These are phyloP conservation scores for Coemansia sp. DNA, from an alignment of 192 early-diverging fungal genomes.

Conservation along the genomic window DNA sequence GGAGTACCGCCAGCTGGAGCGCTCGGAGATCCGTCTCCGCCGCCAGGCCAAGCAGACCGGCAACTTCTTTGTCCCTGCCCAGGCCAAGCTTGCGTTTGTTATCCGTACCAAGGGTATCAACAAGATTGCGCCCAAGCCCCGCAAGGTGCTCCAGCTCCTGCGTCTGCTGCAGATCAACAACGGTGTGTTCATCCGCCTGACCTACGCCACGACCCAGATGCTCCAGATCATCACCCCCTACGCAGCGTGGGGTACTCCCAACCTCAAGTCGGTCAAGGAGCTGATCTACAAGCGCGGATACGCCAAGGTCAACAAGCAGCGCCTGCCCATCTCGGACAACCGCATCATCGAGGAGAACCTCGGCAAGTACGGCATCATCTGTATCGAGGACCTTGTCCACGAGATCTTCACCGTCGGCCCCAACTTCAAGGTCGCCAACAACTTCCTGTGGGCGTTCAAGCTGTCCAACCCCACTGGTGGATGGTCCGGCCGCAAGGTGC, in stretches of 20 bases:
- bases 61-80: conserved; percentile 92
- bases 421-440: conserved; percentile 96
- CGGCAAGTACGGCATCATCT: conserved; percentile 95
- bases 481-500: conserved; percentile 88
- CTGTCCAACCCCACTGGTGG: conserved; percentile 98
- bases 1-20: conserved; percentile 92
- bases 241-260: conserved; percentile 92
- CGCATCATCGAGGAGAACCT: conserved; percentile 87
- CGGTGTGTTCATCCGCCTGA: conserved; percentile 93
- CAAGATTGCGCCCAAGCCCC: conserved; percentile 98
- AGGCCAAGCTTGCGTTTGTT: conserved; percentile 97
- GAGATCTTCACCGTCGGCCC: conserved; percentile 98
- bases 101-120: conserved; percentile 99
- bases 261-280: conserved; percentile 98
- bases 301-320: conserved; percentile 97
- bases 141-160: conserved; percentile 98
- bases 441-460: conserved; percentile 99
- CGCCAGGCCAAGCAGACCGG: conserved; percentile 90
- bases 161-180: conserved; percentile 99
- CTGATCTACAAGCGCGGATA: conserved; percentile 99
- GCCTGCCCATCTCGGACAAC: conserved; percentile 96
- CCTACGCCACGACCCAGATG: conserved; percentile 97
- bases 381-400: conserved; percentile 97
- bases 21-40: conserved; percentile 85
- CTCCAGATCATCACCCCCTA: conserved; percentile 95